Base-by-base conservation (phyloP, 768 basidiomycete genomes). In the Cystofilobasidium bisporidii region DNA sequence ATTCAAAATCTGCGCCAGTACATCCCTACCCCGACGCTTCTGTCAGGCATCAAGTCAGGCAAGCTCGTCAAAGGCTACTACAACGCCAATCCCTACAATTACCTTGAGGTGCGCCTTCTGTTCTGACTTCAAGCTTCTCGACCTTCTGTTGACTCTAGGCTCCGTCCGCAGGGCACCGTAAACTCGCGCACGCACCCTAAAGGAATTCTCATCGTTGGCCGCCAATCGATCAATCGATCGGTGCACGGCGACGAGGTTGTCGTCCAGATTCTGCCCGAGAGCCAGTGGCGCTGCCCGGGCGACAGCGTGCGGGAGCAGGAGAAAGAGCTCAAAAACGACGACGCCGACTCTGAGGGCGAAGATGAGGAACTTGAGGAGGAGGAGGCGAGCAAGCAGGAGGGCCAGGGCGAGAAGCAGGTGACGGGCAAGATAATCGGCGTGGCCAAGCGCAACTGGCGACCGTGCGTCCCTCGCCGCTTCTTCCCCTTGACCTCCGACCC, bases 221-320 rank as follows among this genome's bases (percentile, higher is more conserved):
- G 92, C 33, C 87, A 92, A 76, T 86, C 91, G 70, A 96, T 97
- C 88, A 99, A 99, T 75, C 85, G 96, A 22, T 86, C 92, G 0
- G 89, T 97, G 14, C 83, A 94, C 40, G 93, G 96, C 1, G 96
- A 99, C 73, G 78, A 94, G 17, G 93, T 99, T 0, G 91, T 85
- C 0, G 85, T 99, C 14, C 86, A 97, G 75, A 79, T 99, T 0
- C 88, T 97, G 70, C 82, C 85, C 14, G 85, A 92, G 77, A 82
- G 79, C 3, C 87, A 97, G 71, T 99, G 96, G 96, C 91, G 87
- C 75, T 86, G 90, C 1, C 87, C 91, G 9, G 86, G 85, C 2
- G 87, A 96, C 71, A 89, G 94, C 73, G 92, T 98, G 1, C 83
- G 98, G 1, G 94, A 98, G 75, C 89, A 91, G 79, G 93, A 97